Base-by-base conservation (phyloP, 352 stramenopile genomes). In the Globisporangium paroecandrum region DNA sequence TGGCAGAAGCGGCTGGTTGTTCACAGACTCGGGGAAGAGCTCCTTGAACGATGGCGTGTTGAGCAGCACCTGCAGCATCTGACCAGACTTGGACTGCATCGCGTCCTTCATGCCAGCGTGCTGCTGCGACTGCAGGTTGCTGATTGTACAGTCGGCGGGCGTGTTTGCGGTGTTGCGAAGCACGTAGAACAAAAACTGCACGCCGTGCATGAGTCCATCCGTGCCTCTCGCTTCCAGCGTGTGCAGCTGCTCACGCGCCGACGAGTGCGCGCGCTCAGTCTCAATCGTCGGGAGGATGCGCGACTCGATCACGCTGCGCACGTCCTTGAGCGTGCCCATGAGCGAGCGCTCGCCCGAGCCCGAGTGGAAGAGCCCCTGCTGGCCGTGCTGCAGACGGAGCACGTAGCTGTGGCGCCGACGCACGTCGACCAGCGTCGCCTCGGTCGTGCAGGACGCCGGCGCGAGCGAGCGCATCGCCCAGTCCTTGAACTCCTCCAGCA, bases 151-250 rank as follows among this genome's bases (percentile, higher is more conserved):
- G 65, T 95, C 87, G 0, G 76, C 86, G 0, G 87, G 87, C 4
- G 87, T 93, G 74, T 95, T 95, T 15, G 87, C 77, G 36, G 87
- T 93, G 62, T 95, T 95, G 0, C 87, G 77, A 27, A 95, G 74
- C 65, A 95, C 87, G 62, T 95, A 95, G 47, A 95, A 95, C 27
- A 95, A 71, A 63, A 95, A 95, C 70, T 95, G 87, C 53, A 95
- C 85, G 43, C 87, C 87, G 64, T 95, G 87, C 83, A 95, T 92
- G 27, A 95, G 79, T 36, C 83, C 87, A 63, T 93, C 85, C 13
- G 83, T 92, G 51, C 85, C 87, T 34, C 86, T 75, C 4, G 85
- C 87, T 71, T 95, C 87, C 13, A 95, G 55, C 24, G 83, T 91
- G 64, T 91, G 83, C 1, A 95, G 73, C 61, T 95, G 87, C 64